Evolutionary conservation across 805 yeast genomes (phyloP), one percentile per base, ranked within the genome.

Genomic region (Zygosaccharomyces siamensis): DNA sequence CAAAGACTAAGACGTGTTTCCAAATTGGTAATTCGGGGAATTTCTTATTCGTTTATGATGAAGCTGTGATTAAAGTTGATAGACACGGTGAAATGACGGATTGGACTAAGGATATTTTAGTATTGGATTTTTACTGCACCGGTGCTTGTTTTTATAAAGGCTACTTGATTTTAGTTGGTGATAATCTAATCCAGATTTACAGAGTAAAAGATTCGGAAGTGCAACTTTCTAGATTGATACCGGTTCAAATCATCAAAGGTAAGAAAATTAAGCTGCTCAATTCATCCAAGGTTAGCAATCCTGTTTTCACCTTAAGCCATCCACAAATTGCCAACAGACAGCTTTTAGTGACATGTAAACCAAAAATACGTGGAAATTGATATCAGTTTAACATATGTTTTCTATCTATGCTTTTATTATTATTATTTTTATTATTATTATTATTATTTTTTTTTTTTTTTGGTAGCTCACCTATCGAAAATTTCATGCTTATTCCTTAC

Each of bases 161-260:
- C 11, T 78, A 71, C 56, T 63, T 82, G 47, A 61, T 81, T 6
- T 63, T 84, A 4, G 74, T 80, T 26, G 80, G 84, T 37, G 81
- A 81, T 18, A 89, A 85, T 54, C 75, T 82, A 41, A 72, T 86
- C 7, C 95, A 88, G 59, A 73, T 88, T 2, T 80, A 89, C 71
- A 74, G 80, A 31, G 52, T 76, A 8, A 72, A 69, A 47, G 46
- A 57, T 3, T 23, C 49, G 10, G 44, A 51, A 5, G 41, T 30
- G 1, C 63, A 64, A 2, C 59, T 72, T 46, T 53, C 62, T 23
- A 61, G 63, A 32, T 55, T 72, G 20, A 76, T 75, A 31, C 76
- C 84, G 10, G 71, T 77, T 20, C 95, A 88, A 62, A 83, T 86
- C 4, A 73, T 88, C 36, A 76, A 81, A 3, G 92, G 92, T 20